A percentile compares a stretch with the other conserved stretches of the same genome.
These are phyloP conservation scores for Candida gigantensis DNA, from an alignment of 1,139 yeast species.

Conservation along the genomic window DNA sequence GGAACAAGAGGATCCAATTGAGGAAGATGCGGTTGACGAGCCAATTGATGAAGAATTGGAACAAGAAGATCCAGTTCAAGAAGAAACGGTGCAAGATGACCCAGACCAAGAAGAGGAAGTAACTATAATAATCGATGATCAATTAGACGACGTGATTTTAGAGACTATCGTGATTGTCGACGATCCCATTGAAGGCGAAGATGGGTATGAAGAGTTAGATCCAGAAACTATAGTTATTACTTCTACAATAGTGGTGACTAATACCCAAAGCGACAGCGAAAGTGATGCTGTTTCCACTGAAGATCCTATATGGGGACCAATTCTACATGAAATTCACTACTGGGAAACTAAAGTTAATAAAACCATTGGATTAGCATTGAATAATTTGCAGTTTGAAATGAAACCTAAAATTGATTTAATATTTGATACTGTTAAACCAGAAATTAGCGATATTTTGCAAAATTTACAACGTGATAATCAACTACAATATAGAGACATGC, in stretches of 20 bases:
- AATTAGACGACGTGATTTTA: too few species aligned
- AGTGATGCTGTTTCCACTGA: conserved; percentile 9
- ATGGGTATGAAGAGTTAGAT: conserved; percentile 16
- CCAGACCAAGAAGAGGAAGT: conserved; percentile 14
- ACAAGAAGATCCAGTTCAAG: conserved; percentile 8
- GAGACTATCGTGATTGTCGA: too few species aligned
- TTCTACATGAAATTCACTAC: conserved; percentile 31
- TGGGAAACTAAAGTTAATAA: conserved; percentile 41
- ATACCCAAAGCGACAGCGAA: conserved; percentile 9
- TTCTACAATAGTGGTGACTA: conserved; percentile 30
- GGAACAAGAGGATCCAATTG: conserved; percentile 14
- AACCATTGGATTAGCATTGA: conserved; percentile 44
- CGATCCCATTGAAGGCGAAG: conserved; percentile 18
- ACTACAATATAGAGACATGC: conserved; percentile 46
- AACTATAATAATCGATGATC: conserved; percentile 14
- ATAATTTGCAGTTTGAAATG: conserved; percentile 43
- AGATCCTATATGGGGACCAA: conserved; percentile 18
- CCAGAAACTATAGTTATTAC: conserved; percentile 29
- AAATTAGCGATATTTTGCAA: conserved; percentile 42
- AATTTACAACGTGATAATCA: conserved; percentile 44
- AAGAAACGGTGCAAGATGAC: conserved; percentile 14
- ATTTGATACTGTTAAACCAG: conserved; percentile 34
- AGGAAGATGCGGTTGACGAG: conserved; percentile 15
- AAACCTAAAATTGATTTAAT: conserved; percentile 34
- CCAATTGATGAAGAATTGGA: conserved; percentile 13